These are phyloP conservation scores for Pythium dissimile DNA, from an alignment of 352 stramenopile species.

Conservation along the genomic window DNA sequence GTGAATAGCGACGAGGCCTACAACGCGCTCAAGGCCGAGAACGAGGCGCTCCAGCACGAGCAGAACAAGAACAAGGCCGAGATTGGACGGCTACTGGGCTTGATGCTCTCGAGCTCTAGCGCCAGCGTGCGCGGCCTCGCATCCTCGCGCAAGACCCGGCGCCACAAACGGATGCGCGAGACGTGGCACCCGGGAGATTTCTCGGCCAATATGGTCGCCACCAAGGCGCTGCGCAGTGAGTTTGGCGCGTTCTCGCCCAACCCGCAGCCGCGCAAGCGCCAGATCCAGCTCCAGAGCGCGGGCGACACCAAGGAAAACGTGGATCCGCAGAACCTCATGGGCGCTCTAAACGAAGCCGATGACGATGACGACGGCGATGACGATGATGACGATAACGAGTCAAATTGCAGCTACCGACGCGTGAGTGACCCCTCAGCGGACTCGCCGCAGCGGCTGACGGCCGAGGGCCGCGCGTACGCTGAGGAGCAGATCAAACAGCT, in stretches of 20 bases:
- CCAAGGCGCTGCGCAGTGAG: slow-evolving; percentile 1
- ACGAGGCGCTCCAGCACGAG: slow-evolving; percentile 57
- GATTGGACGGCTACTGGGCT: slow-evolving; percentile 47
- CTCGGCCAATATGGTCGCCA: slow-evolving; percentile 17
- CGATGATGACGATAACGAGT: neutral
- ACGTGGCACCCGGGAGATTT: slow-evolving; percentile 78
- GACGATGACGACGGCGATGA: slow-evolving; percentile 6
- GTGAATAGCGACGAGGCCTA: slow-evolving; percentile 44
- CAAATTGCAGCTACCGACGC: no score
- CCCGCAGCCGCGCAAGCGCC: slow-evolving; percentile 29
- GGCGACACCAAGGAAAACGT: slow-evolving; percentile 47
- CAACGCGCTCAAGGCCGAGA: slow-evolving; percentile 65
- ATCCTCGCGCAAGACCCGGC: slow-evolving; percentile 25
- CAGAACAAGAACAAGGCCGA: slow-evolving; percentile 53
- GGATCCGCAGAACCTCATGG: slow-evolving; percentile 35
- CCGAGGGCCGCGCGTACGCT: neutral
- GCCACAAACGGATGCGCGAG: slow-evolving; percentile 49
- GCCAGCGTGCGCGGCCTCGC: slow-evolving; percentile 11
- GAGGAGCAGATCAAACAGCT: neutral
- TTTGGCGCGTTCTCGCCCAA: slow-evolving; percentile 34
- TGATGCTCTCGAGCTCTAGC: slow-evolving; percentile 61
- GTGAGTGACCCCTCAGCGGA: neutral
- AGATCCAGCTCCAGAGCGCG: neutral
- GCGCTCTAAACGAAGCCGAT: slow-evolving; percentile 7
- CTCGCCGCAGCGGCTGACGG: neutral